Base-by-base conservation (phyloP, 345 rosid genomes). In the Physaria fendleri region DNA sequence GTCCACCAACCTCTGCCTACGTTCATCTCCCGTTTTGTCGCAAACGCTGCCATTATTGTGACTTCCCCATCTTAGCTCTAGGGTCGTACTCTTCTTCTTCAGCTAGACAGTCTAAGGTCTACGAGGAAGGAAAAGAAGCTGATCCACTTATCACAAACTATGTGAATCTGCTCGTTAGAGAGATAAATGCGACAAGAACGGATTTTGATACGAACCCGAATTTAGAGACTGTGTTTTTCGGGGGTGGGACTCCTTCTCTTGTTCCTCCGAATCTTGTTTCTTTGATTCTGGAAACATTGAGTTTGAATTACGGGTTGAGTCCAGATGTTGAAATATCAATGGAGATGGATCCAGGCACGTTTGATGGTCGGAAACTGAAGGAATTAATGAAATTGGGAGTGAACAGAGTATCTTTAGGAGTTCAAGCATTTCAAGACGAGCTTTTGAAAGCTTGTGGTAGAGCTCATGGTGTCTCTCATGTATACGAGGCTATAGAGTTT, bases 301-400 rank as follows among this genome's bases (percentile, higher is more conserved):
- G 76, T 42, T 75, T 3, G 45, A 78, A 78, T 39, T 85, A 85
- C 47, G 97, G 97, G 65, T 47, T 87, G 72, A 69, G 66, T 59
- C 53, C 60, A 5, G 78, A 68, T 62, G 92, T 76, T 15, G 99
- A 93, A 77, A 74, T 93, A 76, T 85, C 99, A 0, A 87, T 87
- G 90, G 97, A 93, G 77, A 85, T 93, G 99, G 95, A 87, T 69
- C 97, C 99, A 1, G 97, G 95, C 2, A 93, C 97, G 16, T 93
- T 93, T 41, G 80, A 75, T 69, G 84, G 57, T 61, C 57, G 34
- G 74, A 85, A 83, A 49, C 56, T 89, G 55, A 62, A 72, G 51
- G 83, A 74, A 28, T 56, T 93, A 53, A 65, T 81, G 73, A 78
- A 47, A n/a, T 44, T 83, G 77, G 94, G 97, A n/a, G 88, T 93